phyloP scores from a whole-genome alignment of 306 rosid genomes.

The Comarum palustre region DNA sequence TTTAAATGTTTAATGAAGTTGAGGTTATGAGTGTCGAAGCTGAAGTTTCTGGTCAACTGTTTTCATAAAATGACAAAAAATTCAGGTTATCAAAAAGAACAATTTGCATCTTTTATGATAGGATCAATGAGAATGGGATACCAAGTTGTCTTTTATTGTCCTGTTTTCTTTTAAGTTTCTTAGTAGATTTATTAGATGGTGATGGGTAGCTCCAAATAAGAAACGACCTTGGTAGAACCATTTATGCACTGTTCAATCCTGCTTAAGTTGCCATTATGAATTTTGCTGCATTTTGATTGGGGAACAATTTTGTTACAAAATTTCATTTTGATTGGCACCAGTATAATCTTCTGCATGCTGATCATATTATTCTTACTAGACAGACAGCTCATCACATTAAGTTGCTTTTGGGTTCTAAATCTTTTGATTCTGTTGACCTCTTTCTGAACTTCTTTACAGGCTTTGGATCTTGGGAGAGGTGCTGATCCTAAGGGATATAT shows the following conservation, averaged over 20 bases:
- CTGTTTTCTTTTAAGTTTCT: neutral
- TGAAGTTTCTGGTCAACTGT: neutral
- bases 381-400: neutral
- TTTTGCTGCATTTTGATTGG: neutral
- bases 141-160: no score
- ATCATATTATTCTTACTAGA: neutral
- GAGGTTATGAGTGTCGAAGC: neutral
- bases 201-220: neutral
- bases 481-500: slow-evolving; percentile 70
- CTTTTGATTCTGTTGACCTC: neutral
- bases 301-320: neutral
- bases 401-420: neutral
- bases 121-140: no score
- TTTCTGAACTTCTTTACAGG: slow-evolving; percentile 37
- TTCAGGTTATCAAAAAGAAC: neutral
- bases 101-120: neutral
- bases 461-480: slow-evolving; percentile 94
- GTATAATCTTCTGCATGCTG: neutral
- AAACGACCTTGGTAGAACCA: neutral
- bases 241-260: neutral
- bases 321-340: neutral
- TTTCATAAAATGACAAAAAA: neutral
- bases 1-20: neutral
- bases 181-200: neutral
- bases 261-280: neutral